A percentile compares a stretch with the other conserved stretches of the same genome.
phyloP scores from a whole-genome alignment of 1,284 basidiomycete species.

The Uromyces viciae-fabae region DNA sequence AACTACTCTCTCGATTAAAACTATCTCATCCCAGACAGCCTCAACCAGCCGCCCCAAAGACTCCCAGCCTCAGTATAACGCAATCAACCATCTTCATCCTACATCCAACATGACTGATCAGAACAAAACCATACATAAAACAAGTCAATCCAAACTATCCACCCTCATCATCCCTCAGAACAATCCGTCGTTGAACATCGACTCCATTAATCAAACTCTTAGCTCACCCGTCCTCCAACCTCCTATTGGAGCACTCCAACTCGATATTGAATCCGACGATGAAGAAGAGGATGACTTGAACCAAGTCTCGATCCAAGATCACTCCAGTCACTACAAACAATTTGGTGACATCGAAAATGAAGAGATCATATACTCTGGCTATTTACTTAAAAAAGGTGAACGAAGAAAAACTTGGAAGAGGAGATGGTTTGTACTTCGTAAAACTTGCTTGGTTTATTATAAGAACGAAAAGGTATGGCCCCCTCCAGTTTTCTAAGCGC shows the following conservation, averaged over 20 bases:
- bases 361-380: conserved; percentile 60
- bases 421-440: conserved; percentile 92
- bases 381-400: conserved; percentile 92
- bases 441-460: conserved; percentile 91
- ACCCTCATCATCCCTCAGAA: no score
- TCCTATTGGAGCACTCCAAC: background rate
- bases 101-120: no score
- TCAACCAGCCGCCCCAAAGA: no score
- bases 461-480: conserved; percentile 71
- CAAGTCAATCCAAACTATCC: no score
- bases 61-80: no score
- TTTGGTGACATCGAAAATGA: conserved; percentile 45
- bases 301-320: conserved; percentile 10
- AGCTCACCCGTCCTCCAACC: background rate
- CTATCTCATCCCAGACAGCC: no score
- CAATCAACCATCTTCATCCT: no score
- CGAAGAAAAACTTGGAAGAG: conserved; percentile 98
- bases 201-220: conserved; percentile 15
- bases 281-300: conserved; percentile 30
- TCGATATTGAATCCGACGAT: conserved; percentile 28
- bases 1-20: no score
- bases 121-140: no score
- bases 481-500: background rate
- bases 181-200: no score
- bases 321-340: conserved; percentile 32